A percentile compares a stretch with the other conserved stretches of the same genome.
Conservation (phyloP, 2,329 filamentous ascomycete genomes). For the Talaromyces sp. region DNA sequence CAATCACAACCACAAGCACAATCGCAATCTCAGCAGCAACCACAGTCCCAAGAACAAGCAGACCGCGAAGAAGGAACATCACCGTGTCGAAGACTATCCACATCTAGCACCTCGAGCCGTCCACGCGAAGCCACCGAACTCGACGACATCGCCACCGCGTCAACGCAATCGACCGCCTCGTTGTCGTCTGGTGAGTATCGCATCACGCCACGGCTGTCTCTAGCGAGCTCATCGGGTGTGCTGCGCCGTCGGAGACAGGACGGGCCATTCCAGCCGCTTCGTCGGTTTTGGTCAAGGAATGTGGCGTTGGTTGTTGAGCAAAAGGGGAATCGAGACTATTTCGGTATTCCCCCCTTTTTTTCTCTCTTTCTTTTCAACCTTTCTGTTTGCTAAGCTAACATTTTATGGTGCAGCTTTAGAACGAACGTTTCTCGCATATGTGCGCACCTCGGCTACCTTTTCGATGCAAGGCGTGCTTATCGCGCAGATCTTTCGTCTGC, state of each 20-base stretch:
- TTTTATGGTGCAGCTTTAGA: constrained; percentile 57
- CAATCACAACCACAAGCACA: neutral
- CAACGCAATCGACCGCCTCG: constrained; percentile 18
- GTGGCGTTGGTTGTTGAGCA: constrained; percentile 35
- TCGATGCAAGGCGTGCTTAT: constrained; percentile 63
- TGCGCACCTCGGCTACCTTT: constrained; percentile 65
- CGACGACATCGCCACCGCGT: constrained; percentile 4
- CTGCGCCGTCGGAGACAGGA: constrained; percentile 12
- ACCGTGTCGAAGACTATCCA: neutral
- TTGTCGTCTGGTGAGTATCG: constrained; percentile 32
- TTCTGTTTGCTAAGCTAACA: neutral
- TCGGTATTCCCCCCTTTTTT: constrained; percentile 24
- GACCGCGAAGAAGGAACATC: neutral
- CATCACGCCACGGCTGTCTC: constrained; percentile 19
- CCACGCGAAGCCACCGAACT: constrained; percentile 13
- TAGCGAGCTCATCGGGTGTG: constrained; percentile 4
- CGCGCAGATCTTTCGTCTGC: constrained; percentile 63
- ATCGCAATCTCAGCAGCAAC: neutral
- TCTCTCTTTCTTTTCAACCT: neutral
- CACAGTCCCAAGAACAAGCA: neutral
- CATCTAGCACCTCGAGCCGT: constrained; percentile 3
- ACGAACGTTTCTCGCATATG: constrained; percentile 68
- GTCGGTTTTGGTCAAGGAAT: constrained; percentile 73
- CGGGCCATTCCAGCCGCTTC: constrained; percentile 62
- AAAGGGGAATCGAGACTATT: constrained; percentile 39